Evolutionary conservation across 805 yeast genomes (phyloP), one percentile per base, ranked within the genome.

Genomic region (Yamadazyma olivae): DNA sequence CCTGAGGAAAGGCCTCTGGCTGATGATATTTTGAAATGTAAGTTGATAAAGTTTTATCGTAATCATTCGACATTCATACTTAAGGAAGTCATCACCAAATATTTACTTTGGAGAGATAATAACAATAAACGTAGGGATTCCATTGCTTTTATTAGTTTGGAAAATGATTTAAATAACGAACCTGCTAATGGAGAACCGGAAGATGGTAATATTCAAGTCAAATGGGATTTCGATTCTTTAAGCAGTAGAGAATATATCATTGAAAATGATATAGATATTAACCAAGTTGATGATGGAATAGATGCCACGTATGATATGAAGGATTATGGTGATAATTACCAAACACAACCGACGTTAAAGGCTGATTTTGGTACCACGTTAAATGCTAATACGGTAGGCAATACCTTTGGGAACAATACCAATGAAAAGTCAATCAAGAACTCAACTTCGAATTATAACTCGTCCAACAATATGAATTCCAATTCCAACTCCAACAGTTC

Each of bases 171-270:
- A 5, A 46, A 44, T 16, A 44, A 47, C 15, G 43, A 35, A 7
- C 30, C 30, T 5, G 32, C 23, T 36, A 27, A 19, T 19, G 28
- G 33, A 28, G 46, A 43, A 3, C 24, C 10, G 5, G 41, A 37
- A 23, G 50, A 45, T 6, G 46, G 40, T 7, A 38, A 48, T 9
- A 52, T 68, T 19, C 71, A 66, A 44, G 78, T 83, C 16, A 81
- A 83, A 54, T 88, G 96, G 96, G 96, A 88, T 60, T 88, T 88
- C 51, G 95, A 88, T 56, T 83, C 93, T 0, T 61, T 86, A 36
- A 81, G 83, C 51, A 75, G 83, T 27, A 71, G 78, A 22, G 91
- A 84, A 44, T 84, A 83, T 53, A 79, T 84, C 22, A 58, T 83
- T 32, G 89, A 82, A 33, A 81, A 82, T 54, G 85, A 81, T 36